Base-by-base conservation (phyloP, 2,329 filamentous ascomycete species). In the Colletotrichum eleusines region DNA sequence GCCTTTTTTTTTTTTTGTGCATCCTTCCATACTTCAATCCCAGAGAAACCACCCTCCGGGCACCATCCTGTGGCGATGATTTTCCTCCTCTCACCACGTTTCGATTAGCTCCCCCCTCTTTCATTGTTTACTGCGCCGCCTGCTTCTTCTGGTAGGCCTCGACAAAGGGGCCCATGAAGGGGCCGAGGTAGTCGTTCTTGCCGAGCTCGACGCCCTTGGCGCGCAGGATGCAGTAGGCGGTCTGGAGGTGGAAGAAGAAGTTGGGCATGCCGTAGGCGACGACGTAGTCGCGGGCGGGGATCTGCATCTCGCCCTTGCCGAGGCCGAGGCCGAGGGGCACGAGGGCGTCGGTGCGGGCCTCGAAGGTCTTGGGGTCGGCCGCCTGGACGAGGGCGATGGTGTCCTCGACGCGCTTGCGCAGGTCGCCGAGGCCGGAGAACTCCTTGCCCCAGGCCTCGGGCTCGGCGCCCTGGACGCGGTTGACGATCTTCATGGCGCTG, bases 241-340 rank as follows among this genome's bases (percentile, higher is more conserved):
- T 87, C 14, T 81, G 82, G 14, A 87, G 69, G 73, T 91, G 89
- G 73, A 91, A 91, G 77, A 84, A 90, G 74, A 90, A 85, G 75
- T 91, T 90, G 3, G 89, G 87, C 31, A 89, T 75, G 2, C 79
- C 82, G 76, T 82, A 85, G 5, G 77, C 76, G 40, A 78, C 75
- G 14, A 87, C 73, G 74, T 87, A 89, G 1, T 77, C 75, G 65
- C 80, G 73, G 0, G 79, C 83, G 2, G 69, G 74, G 66, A 75
- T 70, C 61, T 78, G 78, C 33, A 65, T 66, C 58, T 71, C 68
- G 20, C 76, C 78, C 55, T 73, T 74, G 12, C 77, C 77, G 59
- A 48, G 57, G 63, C 69, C 64, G 40, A 73, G 71, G 73, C 68
- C 50, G 68, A 75, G 16, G 74, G 69, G 69, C 72, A 74, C 73